Evolutionary conservation across 2,329 filamentous ascomycete genomes (phyloP).

Genomic region (Alternaria triticimaculans): DNA sequence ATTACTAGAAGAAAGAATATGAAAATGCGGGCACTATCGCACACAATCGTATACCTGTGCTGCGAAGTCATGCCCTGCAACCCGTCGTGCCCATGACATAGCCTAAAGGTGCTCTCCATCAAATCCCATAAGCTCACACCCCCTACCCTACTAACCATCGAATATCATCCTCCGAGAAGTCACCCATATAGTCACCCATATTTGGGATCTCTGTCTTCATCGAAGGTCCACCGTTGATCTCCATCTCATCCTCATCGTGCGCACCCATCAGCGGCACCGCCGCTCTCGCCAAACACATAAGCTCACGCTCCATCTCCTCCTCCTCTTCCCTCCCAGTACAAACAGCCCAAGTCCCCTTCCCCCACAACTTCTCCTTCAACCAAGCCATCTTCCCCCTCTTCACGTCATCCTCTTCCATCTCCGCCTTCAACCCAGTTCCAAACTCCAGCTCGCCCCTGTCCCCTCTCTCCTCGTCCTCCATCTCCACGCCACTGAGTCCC

Average conservation of each 20-base stretch:
- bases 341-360: background rate
- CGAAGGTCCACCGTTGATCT: background rate
- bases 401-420: background rate
- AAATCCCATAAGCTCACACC: background rate
- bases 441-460: background rate
- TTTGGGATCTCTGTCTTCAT: background rate
- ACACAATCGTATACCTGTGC: too few relatives aligned
- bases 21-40: background rate
- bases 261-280: background rate
- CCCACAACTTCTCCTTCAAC: background rate
- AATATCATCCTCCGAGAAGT: background rate
- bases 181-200: background rate
- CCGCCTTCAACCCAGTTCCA: background rate
- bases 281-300: background rate
- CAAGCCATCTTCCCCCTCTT: background rate
- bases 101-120: background rate
- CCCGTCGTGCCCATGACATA: background rate
- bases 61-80: background rate
- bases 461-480: background rate
- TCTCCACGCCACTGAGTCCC: background rate
- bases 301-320: background rate
- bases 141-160: background rate
- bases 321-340: background rate
- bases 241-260: background rate
- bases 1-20: slow-evolving; percentile 60